These are phyloP conservation scores for Silene conica DNA, from an alignment of 148 eudicot genomes.

Conservation along the genomic window DNA sequence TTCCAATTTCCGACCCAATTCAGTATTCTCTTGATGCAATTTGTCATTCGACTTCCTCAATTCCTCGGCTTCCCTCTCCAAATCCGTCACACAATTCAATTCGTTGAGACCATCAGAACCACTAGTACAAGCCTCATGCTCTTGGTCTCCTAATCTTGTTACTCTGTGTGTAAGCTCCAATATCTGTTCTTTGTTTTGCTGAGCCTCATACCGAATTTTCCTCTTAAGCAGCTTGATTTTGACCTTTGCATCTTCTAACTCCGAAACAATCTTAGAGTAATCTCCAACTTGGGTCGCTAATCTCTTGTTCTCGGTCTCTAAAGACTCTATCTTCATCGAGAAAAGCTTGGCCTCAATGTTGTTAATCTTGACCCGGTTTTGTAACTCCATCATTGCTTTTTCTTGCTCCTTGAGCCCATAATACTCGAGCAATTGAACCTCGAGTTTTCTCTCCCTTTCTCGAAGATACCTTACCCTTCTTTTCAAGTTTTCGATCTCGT, in stretches of 20 bases:
- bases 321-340: conserved; percentile 56
- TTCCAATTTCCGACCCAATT: conserved; percentile 57
- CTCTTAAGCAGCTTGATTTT: conserved; percentile 59
- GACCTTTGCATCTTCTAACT: conserved; percentile 70
- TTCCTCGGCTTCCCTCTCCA: conserved; percentile 62
- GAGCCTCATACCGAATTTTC: conserved; percentile 59
- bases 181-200: conserved; percentile 59
- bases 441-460: conserved; percentile 62
- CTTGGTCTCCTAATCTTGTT: conserved; percentile 41
- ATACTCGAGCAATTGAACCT: conserved; percentile 72
- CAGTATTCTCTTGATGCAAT: conserved; percentile 53
- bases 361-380: conserved; percentile 58
- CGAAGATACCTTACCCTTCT: conserved; percentile 47
- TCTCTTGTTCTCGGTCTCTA: conserved; percentile 62
- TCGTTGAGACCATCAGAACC: conserved; percentile 25
- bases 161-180: conserved; percentile 60
- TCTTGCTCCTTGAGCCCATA: conserved; percentile 91
- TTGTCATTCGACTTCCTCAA: conserved; percentile 42
- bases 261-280: conserved; percentile 51
- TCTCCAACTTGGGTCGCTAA: conserved; percentile 59
- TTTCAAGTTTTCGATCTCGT: conserved; percentile 52
- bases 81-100: conserved; percentile 34
- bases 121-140: conserved; percentile 22
- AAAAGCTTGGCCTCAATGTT: conserved; percentile 66
- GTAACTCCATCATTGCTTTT: conserved; percentile 60